Percentiles rank a stretch among this genome's conserved stretches.
Conservation (phyloP, 139 green algal genomes). For the Chlorella sp. region DNA sequence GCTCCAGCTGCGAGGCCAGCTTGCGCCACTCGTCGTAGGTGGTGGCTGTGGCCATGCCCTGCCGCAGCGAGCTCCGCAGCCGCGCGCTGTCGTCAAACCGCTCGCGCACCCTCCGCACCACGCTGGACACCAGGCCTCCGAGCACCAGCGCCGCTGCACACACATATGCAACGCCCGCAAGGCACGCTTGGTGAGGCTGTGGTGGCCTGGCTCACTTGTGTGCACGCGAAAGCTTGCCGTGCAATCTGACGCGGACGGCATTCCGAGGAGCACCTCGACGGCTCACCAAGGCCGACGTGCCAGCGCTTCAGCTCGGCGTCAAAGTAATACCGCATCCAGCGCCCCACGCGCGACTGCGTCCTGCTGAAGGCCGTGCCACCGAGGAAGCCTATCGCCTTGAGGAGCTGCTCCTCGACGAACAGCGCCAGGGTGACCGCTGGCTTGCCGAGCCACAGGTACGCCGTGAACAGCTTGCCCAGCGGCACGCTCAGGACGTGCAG, state of each 20-base stretch:
- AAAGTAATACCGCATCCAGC: conserved; percentile 16
- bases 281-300: conserved; percentile 61
- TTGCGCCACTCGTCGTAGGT: conserved; percentile 5
- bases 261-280: no score
- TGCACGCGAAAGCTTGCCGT: no score
- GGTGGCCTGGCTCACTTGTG: no score
- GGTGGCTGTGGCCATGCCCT: neutral
- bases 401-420: conserved; percentile 28
- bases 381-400: conserved; percentile 48
- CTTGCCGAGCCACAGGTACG: conserved; percentile 34
- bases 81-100: conserved; percentile 4
- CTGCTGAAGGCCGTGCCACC: conserved; percentile 29
- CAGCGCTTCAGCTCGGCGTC: conserved; percentile 45
- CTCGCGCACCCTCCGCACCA: neutral
- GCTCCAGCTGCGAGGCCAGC: conserved; percentile 3
- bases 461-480: conserved; percentile 28
- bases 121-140: neutral
- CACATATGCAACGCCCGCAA: no score
- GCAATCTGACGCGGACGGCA: no score
- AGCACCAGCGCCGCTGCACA: conserved; percentile 7
- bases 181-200: no score
- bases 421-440: conserved; percentile 25
- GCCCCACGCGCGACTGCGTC: conserved; percentile 15
- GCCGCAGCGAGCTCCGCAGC: neutral
- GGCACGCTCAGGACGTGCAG: conserved; percentile 26